Percentiles rank a stretch among this genome's conserved stretches.
Evolutionary conservation across 176 grass and related monocot species (phyloP).

Genomic region (Luzula sylvatica): DNA sequence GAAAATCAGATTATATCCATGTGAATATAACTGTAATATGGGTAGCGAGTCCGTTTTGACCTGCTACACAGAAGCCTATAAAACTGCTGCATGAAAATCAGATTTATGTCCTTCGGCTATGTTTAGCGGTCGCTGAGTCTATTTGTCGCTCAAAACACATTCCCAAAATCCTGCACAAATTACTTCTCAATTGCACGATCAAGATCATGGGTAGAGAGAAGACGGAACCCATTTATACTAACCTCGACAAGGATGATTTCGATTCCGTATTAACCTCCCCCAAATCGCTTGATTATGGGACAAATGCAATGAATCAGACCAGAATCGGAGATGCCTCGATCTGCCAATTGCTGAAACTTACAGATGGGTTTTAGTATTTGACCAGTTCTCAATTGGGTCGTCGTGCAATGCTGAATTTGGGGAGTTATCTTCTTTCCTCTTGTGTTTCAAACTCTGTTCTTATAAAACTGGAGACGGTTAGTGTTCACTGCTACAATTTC

Average conservation of each 20-base stretch:
- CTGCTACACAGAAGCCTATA: no score
- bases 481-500: constrained; percentile 44
- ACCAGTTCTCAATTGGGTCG: background rate
- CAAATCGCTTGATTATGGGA: constrained; percentile 10
- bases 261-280: constrained; percentile 46
- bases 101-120: background rate
- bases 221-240: constrained; percentile 71
- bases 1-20: no score
- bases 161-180: background rate
- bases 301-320: background rate
- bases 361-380: constrained; percentile 60
- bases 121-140: background rate
- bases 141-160: background rate
- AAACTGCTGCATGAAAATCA: background rate
- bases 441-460: constrained; percentile 36
- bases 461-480: constrained; percentile 47
- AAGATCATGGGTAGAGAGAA: constrained; percentile 57
- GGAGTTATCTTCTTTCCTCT: constrained; percentile 48
- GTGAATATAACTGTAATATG: no score
- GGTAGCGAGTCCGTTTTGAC: no score
- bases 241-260: constrained; percentile 57
- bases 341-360: constrained; percentile 33
- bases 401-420: constrained; percentile 27
- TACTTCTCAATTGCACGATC: background rate
- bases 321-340: background rate